Conservation (phyloP, 2,329 filamentous ascomycete species). For the Colletotrichum sp. region DNA sequence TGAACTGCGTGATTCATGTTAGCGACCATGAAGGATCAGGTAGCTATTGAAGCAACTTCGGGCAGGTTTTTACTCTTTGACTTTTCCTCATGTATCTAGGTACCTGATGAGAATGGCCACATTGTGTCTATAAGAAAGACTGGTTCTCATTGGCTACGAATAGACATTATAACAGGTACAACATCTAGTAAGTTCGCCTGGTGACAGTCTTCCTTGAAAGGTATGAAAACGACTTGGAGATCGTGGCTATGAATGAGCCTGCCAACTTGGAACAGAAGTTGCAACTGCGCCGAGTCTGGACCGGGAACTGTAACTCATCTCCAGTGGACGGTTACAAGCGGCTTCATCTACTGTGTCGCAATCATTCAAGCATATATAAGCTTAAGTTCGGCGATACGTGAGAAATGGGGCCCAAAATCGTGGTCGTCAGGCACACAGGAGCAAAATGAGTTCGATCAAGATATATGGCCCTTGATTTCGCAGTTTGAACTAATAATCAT, state of each 20-base stretch:
- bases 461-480: accelerated
- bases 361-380: accelerated
- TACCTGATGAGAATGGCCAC: no score
- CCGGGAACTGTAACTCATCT: no score
- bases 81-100: neutral
- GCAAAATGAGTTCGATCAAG: no score
- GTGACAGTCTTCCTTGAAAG: neutral
- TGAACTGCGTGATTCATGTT: neutral
- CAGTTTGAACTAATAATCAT: accelerated
- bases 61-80: accelerated
- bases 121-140: no score
- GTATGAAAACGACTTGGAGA: neutral
- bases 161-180: no score
- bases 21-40: accelerated
- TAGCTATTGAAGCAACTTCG: accelerated
- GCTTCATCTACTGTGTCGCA: neutral
- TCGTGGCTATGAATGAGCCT: neutral
- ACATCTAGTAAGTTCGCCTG: neutral
- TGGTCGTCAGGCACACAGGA: no score
- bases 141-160: no score
- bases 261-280: no score
- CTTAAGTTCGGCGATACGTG: neutral
- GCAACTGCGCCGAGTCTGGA: no score
- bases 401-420: no score
- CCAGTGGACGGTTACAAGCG: no score